Conservation (phyloP, 495 filamentous ascomycete genomes). For the Xylaria venustula region DNA sequence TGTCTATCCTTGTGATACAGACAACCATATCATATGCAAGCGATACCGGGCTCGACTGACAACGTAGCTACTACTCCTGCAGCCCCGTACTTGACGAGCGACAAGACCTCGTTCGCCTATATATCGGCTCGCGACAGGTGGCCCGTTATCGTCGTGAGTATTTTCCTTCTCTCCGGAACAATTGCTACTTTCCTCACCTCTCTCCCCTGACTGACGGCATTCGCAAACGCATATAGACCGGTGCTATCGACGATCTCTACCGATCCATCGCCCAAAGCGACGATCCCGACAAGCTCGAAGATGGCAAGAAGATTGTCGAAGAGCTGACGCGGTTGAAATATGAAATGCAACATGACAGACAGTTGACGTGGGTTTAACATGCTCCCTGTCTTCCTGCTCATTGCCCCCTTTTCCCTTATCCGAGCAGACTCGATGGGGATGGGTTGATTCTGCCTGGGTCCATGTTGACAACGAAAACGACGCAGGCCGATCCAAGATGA, state of each 20-base stretch:
- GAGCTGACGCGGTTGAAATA: conserved; percentile 85
- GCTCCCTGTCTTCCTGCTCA: neutral
- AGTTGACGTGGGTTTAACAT: conserved; percentile 69
- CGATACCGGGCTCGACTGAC: neutral
- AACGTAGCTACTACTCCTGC: neutral
- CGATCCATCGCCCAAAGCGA: conserved; percentile 62
- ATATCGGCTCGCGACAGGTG: conserved; percentile 80
- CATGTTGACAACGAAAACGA: conserved; percentile 6
- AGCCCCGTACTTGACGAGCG: conserved; percentile 79
- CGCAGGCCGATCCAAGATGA: conserved; percentile 78
- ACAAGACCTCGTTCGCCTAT: conserved; percentile 84
- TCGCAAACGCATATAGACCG: conserved; percentile 59
- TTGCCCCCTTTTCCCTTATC: neutral
- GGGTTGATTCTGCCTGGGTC: neutral
- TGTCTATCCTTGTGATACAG: too few relatives aligned
- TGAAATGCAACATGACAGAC: conserved; percentile 87
- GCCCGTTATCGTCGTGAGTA: conserved; percentile 84
- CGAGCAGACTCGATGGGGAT: neutral
- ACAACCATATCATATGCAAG: too few relatives aligned
- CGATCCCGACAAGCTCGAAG: conserved; percentile 62
- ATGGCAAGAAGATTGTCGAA: conserved; percentile 84
- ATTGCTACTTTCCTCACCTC: neutral
- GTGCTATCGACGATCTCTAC: conserved; percentile 92
- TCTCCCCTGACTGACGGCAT: neutral
- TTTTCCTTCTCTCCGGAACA: neutral